A percentile compares a stretch with the other conserved stretches of the same genome.
phyloP scores from a whole-genome alignment of 2,329 filamentous ascomycete species.

The Exophiala spinifera region DNA sequence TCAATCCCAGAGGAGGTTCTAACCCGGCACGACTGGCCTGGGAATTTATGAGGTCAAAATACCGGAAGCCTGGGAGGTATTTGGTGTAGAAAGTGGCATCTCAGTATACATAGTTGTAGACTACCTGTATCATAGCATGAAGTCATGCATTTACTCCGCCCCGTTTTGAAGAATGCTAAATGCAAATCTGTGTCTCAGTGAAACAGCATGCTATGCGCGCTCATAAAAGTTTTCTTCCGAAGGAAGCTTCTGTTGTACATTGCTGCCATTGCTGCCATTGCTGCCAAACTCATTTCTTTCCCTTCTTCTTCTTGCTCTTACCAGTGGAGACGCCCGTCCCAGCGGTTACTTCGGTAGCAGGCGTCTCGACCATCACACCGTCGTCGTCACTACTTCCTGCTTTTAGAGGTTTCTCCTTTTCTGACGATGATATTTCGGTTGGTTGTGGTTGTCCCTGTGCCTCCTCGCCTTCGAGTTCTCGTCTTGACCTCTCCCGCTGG shows the following conservation, averaged over 20 bases:
- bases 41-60: neutral
- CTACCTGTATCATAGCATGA: slow-evolving; percentile 10
- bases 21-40: slow-evolving; percentile 13
- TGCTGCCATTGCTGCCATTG: neutral
- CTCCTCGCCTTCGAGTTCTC: slow-evolving; percentile 65
- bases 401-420: slow-evolving; percentile 32
- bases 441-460: slow-evolving; percentile 2
- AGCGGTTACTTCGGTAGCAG: slow-evolving; percentile 35
- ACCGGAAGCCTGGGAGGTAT: neutral
- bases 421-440: neutral
- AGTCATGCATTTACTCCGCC: neutral
- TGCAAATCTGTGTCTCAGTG: neutral
- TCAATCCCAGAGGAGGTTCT: slow-evolving; percentile 19
- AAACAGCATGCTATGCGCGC: neutral
- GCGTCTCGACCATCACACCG: slow-evolving; percentile 71
- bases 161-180: neutral
- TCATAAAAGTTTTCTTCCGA: neutral
- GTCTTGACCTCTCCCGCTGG: slow-evolving; percentile 76
- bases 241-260: neutral
- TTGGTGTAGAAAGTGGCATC: neutral
- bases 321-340: slow-evolving; percentile 22
- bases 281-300: slow-evolving; percentile 41
- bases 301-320: slow-evolving; percentile 47
- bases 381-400: slow-evolving; percentile 63
- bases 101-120: slow-evolving; percentile 1